A percentile compares a stretch with the other conserved stretches of the same genome.
These are phyloP conservation scores for Murraya koenigii DNA, from an alignment of 345 rosid species.

Conservation along the genomic window DNA sequence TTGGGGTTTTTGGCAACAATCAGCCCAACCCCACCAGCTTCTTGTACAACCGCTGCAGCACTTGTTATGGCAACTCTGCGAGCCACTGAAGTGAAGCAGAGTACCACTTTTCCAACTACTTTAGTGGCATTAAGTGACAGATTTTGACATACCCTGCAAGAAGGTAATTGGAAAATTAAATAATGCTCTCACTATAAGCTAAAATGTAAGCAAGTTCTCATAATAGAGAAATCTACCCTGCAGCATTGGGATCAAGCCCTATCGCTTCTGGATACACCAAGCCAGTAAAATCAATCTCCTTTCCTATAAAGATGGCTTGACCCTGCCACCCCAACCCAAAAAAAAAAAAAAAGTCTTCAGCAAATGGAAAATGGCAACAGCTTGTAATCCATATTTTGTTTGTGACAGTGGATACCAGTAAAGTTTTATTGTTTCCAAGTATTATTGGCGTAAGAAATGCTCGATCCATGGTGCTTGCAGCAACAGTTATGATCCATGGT, in stretches of 20 bases:
- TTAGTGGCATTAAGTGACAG: slow-evolving; percentile 31
- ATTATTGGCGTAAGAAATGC: slow-evolving; percentile 34
- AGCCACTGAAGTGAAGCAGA: slow-evolving; percentile 39
- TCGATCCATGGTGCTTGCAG: slow-evolving; percentile 55
- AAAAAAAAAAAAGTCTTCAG: not conserved
- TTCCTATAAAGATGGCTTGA: slow-evolving; percentile 43
- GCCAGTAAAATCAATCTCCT: slow-evolving; percentile 35
- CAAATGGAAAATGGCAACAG: not conserved
- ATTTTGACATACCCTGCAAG: slow-evolving; percentile 38
- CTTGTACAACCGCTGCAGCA: slow-evolving; percentile 28
- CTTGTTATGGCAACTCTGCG: slow-evolving; percentile 1
- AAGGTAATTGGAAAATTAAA: not conserved
- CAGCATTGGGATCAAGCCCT: slow-evolving; percentile 29
- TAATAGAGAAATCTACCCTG: slow-evolving; percentile 26
- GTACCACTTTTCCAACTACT: slow-evolving; percentile 51
- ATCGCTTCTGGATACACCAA: slow-evolving; percentile 41
- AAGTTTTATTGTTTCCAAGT: slow-evolving; percentile 41
- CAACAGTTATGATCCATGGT: slow-evolving; percentile 61
- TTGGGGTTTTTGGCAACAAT: slow-evolving; percentile 55
- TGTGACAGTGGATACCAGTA: slow-evolving; percentile 13
- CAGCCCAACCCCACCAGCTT: slow-evolving; percentile 46
- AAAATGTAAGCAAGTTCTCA: not conserved
- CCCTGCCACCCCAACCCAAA: slow-evolving; percentile 38
- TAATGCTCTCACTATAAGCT: not conserved
- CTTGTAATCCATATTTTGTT: not conserved